Evolutionary conservation across 2,329 filamentous ascomycete species (phyloP).

Genomic region (Colletotrichum salicis): DNA sequence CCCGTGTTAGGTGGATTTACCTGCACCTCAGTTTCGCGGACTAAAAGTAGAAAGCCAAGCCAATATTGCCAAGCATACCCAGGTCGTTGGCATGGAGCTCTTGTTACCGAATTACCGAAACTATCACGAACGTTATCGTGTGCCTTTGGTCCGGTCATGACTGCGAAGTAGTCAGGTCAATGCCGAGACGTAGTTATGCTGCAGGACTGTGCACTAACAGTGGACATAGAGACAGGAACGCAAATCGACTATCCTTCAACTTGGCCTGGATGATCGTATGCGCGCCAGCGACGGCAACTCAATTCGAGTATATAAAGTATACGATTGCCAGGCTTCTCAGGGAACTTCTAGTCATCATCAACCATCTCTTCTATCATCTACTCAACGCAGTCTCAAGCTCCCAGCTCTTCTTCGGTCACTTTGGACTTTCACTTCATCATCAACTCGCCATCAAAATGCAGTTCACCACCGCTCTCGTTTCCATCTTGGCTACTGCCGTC

Average conservation of each 20-base stretch:
- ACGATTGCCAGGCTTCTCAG: not conserved
- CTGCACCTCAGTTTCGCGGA: not conserved
- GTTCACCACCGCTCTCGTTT: constrained; percentile 6
- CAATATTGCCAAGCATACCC: constrained; percentile 4
- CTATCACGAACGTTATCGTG: not conserved
- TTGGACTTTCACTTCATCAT: not conserved
- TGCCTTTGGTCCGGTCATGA: not conserved
- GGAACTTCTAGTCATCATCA: not conserved
- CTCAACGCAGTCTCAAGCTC: not conserved
- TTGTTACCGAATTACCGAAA: not conserved
- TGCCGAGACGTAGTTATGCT: not conserved
- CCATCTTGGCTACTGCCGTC: constrained; percentile 12
- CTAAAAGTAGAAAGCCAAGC: constrained; percentile 8
- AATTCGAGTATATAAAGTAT: not conserved
- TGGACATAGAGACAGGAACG: not conserved
- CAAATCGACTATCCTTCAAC: not conserved
- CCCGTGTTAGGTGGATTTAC: not conserved
- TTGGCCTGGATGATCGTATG: not conserved
- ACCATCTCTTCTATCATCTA: not conserved
- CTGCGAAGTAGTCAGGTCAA: not conserved
- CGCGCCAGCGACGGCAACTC: not conserved
- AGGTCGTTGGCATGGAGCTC: not conserved
- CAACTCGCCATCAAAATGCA: constrained; percentile 10
- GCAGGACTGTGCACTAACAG: not conserved
- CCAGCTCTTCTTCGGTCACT: not conserved